phyloP scores from a whole-genome alignment of 2,329 filamentous ascomycete species.

The Trichoderma semiorbis region DNA sequence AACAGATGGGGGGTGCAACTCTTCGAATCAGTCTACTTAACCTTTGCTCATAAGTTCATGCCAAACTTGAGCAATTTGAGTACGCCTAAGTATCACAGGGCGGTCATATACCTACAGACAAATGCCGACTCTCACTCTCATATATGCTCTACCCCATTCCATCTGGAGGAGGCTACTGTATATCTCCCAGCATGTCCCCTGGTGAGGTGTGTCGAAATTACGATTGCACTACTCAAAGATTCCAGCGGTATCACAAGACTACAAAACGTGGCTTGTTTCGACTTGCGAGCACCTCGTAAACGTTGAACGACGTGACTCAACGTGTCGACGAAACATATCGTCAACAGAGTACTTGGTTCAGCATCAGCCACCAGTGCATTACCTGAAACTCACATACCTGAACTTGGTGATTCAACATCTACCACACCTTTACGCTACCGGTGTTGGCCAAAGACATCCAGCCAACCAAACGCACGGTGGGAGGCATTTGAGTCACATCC shows the following conservation, averaged over 20 bases:
- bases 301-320: not conserved
- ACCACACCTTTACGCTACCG: not conserved
- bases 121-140: not conserved
- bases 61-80: not conserved
- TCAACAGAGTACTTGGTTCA: not conserved
- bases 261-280: not conserved
- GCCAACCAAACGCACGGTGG: not conserved
- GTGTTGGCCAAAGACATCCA: not conserved
- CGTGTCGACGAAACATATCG: not conserved
- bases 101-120: not conserved
- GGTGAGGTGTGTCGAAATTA: not conserved
- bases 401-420: not conserved
- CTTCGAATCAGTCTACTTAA: not conserved
- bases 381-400: not conserved
- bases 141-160: not conserved
- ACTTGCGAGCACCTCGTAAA: not conserved
- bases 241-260: not conserved
- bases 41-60: not conserved
- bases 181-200: not conserved
- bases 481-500: not conserved
- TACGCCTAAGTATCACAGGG: not conserved
- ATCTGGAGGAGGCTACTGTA: not conserved
- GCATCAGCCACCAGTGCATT: not conserved
- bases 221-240: not conserved
- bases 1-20: not conserved